Conservation (phyloP, 2,329 filamentous ascomycete genomes). For the Falciphora oryzae region DNA sequence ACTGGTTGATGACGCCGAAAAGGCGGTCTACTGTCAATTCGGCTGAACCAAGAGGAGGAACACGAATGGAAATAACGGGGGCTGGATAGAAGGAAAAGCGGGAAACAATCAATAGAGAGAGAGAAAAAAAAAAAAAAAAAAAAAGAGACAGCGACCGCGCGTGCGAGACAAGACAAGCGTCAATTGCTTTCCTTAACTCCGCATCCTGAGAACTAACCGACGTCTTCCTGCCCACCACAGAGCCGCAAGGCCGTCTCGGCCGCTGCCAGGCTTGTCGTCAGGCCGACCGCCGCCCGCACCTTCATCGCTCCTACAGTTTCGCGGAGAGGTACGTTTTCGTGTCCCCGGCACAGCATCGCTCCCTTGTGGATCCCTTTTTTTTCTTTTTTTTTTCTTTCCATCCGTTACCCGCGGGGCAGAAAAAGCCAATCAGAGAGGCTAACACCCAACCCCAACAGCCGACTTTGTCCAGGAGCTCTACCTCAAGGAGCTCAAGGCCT, state of each 20-base stretch:
- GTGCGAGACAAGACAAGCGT: no score
- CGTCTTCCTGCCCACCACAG: constrained; percentile 22
- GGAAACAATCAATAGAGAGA: background rate
- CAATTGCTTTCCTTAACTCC: no score
- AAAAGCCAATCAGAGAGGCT: constrained; percentile 15
- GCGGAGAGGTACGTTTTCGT: constrained; percentile 49
- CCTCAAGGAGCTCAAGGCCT: constrained; percentile 89
- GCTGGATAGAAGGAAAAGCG: background rate
- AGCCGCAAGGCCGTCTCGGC: constrained; percentile 45
- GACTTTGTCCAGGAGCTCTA: constrained; percentile 98
- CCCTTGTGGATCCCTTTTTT: no score
- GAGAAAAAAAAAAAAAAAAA: background rate
- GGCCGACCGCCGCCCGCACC: constrained; percentile 40
- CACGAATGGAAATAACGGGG: background rate
- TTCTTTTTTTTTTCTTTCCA: no score
- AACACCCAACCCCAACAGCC: constrained; percentile 48
- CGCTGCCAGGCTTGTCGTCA: constrained; percentile 41
- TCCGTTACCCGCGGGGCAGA: no score
- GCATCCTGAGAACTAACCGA: constrained; percentile 6
- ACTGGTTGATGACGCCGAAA: background rate
- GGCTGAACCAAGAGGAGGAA: background rate
- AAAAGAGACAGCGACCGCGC: constrained; percentile 16
- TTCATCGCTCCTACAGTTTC: constrained; percentile 57
- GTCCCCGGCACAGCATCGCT: no score
- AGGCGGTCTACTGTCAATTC: no score